Evolutionary conservation across 1,139 yeast genomes (phyloP).

Genomic region (Blastobotrys aristatus): DNA sequence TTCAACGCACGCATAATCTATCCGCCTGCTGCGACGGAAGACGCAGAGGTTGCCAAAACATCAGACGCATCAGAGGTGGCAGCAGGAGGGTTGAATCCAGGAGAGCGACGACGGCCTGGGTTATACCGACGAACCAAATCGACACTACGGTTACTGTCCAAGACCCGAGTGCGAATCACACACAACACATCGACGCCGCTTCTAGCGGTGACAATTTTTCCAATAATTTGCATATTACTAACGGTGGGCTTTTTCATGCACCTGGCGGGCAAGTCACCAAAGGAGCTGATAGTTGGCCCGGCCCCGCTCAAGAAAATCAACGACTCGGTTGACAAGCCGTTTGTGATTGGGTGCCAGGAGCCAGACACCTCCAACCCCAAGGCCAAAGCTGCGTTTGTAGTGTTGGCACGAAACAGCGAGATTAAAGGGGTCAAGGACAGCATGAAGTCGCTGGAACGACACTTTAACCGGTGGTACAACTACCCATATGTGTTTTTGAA

Average conservation of each 20-base stretch:
- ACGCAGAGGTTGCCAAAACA: neutral
- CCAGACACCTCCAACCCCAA: constrained; percentile 33
- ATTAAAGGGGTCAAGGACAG: constrained; percentile 45
- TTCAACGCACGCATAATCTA: constrained; percentile 3
- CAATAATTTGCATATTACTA: constrained; percentile 7
- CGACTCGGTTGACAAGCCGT: constrained; percentile 29
- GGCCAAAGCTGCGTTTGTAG: constrained; percentile 73
- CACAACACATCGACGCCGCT: constrained; percentile 12
- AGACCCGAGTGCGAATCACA: constrained; percentile 12
- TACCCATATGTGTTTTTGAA: constrained; percentile 82
- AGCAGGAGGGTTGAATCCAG: neutral
- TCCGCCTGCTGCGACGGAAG: neutral
- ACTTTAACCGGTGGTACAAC: constrained; percentile 62
- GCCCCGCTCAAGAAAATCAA: constrained; percentile 8
- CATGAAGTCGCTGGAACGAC: constrained; percentile 53
- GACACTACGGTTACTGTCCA: neutral
- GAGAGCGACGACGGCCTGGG: neutral
- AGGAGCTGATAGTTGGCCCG: neutral
- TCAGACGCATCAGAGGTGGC: neutral
- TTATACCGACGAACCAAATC: neutral
- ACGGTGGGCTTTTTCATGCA: constrained; percentile 5
- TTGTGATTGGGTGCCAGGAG: constrained; percentile 34
- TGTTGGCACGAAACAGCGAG: constrained; percentile 67
- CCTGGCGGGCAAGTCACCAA: constrained; percentile 4
- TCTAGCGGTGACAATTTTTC: constrained; percentile 10